phyloP scores from a whole-genome alignment of 2,329 filamentous ascomycete species.

The Xylaria multiplex region DNA sequence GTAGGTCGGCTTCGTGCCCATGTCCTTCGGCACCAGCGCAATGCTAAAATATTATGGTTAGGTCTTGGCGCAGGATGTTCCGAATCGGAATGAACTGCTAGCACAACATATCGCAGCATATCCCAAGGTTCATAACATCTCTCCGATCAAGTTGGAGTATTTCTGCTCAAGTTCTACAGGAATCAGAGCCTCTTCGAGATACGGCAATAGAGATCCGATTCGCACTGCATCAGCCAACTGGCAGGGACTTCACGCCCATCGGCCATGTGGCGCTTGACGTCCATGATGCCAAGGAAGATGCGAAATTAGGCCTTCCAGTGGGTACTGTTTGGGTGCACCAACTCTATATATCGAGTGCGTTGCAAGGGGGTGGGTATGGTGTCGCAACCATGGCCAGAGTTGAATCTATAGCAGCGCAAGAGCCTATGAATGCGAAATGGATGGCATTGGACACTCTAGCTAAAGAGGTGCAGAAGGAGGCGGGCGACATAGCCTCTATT shows the following conservation, averaged over 20 bases:
- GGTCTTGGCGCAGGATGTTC: conserved; percentile 47
- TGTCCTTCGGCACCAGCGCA: conserved; percentile 17
- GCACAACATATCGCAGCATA: conserved; percentile 47
- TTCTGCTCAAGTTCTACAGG: conserved; percentile 41
- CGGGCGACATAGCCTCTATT: conserved; percentile 39
- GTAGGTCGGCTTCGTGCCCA: conserved; percentile 43
- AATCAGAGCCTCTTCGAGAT: conserved; percentile 50
- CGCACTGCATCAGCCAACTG: conserved; percentile 46
- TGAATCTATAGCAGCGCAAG: conserved; percentile 48
- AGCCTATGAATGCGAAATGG: conserved; percentile 49
- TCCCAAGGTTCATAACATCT: conserved; percentile 44
- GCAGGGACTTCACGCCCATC: conserved; percentile 50
- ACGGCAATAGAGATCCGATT: conserved; percentile 48
- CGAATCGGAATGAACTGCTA: conserved; percentile 47
- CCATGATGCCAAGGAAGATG: conserved; percentile 47
- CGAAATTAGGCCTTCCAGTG: conserved; percentile 47
- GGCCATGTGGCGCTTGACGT: conserved; percentile 54
- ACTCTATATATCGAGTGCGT: conserved; percentile 54
- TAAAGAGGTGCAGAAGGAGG: conserved; percentile 46
- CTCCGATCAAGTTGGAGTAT: conserved; percentile 7
- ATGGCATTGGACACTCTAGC: conserved; percentile 52
- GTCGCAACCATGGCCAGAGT: conserved; percentile 50
- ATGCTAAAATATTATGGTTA: conserved; percentile 34
- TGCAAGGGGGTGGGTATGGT: conserved; percentile 53
- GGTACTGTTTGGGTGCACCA: conserved; percentile 53